Percentiles rank a stretch among this genome's conserved stretches.
phyloP scores from a whole-genome alignment of 2,329 filamentous ascomycete genomes.

The Aspergillus udagawae region DNA sequence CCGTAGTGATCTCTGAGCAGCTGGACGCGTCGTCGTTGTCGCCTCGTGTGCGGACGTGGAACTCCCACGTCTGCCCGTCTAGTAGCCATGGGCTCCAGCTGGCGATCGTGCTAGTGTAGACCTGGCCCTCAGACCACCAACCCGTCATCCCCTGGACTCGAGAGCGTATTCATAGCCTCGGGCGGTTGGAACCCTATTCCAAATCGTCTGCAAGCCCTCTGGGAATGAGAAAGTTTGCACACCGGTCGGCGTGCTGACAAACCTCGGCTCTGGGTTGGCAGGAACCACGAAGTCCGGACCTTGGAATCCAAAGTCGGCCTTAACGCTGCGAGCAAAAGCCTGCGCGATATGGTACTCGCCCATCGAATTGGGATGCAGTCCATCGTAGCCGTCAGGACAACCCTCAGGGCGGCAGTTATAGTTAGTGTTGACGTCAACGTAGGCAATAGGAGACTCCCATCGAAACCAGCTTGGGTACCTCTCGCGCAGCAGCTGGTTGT shows the following conservation, averaged over 20 bases:
- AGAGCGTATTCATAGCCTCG: neutral
- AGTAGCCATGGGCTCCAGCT: neutral
- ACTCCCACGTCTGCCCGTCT: neutral
- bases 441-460: neutral
- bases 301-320: neutral
- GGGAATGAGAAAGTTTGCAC: neutral
- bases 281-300: neutral
- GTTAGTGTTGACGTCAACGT: neutral
- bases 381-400: constrained; percentile 1
- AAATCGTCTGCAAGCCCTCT: neutral
- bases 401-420: neutral
- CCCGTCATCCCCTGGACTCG: neutral
- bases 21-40: neutral
- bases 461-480: neutral
- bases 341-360: neutral
- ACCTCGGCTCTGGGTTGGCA: neutral
- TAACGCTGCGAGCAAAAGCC: neutral
- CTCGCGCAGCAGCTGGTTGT: neutral
- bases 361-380: constrained; percentile 1
- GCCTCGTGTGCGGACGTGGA: neutral
- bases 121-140: neutral
- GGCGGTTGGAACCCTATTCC: neutral
- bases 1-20: neutral
- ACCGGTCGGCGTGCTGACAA: neutral
- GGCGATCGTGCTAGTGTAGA: neutral